phyloP scores from a whole-genome alignment of 2,329 filamentous ascomycete genomes.

The Claviceps humidiphila region DNA sequence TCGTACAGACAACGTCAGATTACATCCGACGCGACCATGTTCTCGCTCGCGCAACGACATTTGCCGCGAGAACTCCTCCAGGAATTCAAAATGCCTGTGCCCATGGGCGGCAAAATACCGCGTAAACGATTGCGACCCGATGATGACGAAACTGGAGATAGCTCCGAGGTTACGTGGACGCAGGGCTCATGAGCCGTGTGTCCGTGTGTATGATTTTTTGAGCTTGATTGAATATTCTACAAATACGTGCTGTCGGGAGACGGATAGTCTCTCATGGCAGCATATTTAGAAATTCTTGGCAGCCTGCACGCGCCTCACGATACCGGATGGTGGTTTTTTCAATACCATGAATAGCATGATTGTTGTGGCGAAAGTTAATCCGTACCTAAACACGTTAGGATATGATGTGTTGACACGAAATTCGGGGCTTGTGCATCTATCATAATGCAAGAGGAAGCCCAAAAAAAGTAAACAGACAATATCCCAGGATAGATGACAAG shows the following conservation, averaged over 20 bases:
- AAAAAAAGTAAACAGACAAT: background rate
- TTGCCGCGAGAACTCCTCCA: slow-evolving; percentile 73
- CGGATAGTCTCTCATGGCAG: background rate
- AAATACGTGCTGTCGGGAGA: background rate
- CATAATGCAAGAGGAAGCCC: background rate
- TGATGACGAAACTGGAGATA: slow-evolving; percentile 23
- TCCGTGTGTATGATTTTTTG: background rate
- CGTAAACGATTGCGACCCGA: slow-evolving; percentile 21
- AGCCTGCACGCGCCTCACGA: slow-evolving; percentile 60
- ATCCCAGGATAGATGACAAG: too few species aligned
- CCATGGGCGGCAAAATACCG: slow-evolving; percentile 35
- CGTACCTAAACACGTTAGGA: slow-evolving; percentile 52
- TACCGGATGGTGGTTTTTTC: slow-evolving; percentile 67
- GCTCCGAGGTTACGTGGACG: slow-evolving; percentile 13
- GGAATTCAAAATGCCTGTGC: slow-evolving; percentile 60
- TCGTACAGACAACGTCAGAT: slow-evolving; percentile 61
- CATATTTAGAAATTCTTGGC: slow-evolving; percentile 56
- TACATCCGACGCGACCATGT: slow-evolving; percentile 57
- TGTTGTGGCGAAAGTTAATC: slow-evolving; percentile 67
- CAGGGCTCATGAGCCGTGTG: background rate
- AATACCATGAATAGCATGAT: slow-evolving; percentile 96
- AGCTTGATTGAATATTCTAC: background rate
- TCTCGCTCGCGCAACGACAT: slow-evolving; percentile 73
- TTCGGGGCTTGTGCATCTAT: background rate
- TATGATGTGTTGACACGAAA: background rate